phyloP scores from a whole-genome alignment of 78 protist species.

The Dictyostelium discoideum region DNA sequence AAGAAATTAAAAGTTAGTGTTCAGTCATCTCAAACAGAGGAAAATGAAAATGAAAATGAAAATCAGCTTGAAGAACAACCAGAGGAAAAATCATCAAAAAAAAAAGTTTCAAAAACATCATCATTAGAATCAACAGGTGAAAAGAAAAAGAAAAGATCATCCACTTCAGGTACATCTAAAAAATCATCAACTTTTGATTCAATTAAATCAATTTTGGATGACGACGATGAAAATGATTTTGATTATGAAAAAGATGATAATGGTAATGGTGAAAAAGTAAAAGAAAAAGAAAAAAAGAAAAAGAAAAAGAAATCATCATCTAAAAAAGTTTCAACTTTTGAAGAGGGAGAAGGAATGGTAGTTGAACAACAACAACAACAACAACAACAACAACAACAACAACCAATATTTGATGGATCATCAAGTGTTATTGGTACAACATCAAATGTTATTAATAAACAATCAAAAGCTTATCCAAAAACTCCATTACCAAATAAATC shows the following conservation, averaged over 20 bases:
- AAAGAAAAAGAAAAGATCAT: conserved; percentile 13
- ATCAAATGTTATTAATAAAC: conserved; percentile 4
- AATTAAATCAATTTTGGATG: background rate
- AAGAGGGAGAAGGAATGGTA: background rate
- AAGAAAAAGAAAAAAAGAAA: conserved; percentile 1
- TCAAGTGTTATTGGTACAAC: conserved; percentile 24
- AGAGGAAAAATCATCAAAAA: background rate
- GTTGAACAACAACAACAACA: no score
- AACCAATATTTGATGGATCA: conserved; percentile 6
- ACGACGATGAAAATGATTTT: background rate
- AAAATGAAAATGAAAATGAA: background rate
- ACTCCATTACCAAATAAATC: conserved; percentile 32
- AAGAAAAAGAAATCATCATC: background rate
- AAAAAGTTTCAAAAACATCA: background rate
- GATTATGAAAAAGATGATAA: background rate
- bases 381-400: background rate
- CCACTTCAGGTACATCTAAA: background rate
- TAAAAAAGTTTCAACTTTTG: background rate
- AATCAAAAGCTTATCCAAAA: conserved; percentile 13
- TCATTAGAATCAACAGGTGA: background rate
- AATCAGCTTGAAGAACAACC: background rate
- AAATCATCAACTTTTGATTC: background rate
- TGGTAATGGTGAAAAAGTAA: background rate
- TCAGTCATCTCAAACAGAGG: background rate
- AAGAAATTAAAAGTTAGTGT: conserved; percentile 5